Base-by-base conservation (phyloP, 2,329 filamentous ascomycete genomes). In the Falciphora oryzae region DNA sequence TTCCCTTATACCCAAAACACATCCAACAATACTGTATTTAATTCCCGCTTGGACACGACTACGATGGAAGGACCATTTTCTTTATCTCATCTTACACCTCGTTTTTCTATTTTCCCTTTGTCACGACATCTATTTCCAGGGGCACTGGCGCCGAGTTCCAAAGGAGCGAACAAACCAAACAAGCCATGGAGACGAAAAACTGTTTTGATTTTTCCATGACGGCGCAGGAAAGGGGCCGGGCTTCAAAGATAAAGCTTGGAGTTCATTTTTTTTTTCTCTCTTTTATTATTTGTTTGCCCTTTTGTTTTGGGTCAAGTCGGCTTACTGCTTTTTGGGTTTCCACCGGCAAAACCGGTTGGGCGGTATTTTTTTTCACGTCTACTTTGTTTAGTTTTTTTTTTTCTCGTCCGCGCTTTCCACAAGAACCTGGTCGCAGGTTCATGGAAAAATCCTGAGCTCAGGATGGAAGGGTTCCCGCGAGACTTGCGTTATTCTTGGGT, bases 1-100 rank as follows among this genome's bases (percentile, higher is more conserved):
- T 59, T 59, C 13, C n/a, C 29, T 22, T 32, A 57, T 29, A 62
- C 60, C 38, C 38, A 53, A 62, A 62, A 28, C 60, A 50, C 44
- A 29, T 50, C 53, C 31, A 44, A 32, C 58, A 61, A 61, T 35
- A 61, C 59, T 63, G 61, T 63, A 63, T 63, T 57, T 63, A 63
- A 63, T 63, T 25, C 35, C 27, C 25, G 25, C n/a, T 6, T 28
- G 56, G 28, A 27, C 56, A 57, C 60, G 35, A 25, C 44, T 6
- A 62, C 25, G 35, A 62, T 22, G 44, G 27, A 50, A 29, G n/a
- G 25, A n/a, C 35, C 44, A 22, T 27, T 62, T 62, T 25, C 11
- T 62, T 53, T 62, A 27, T 22, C 11, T 38, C 35, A 29, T 29
- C 32, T 62, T 62, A 28, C 44, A 38, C 31, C 60, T 29, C 38